Conservation (phyloP, 225 moss, liverwort and hornwort species). For the Straminergon stramineum region DNA sequence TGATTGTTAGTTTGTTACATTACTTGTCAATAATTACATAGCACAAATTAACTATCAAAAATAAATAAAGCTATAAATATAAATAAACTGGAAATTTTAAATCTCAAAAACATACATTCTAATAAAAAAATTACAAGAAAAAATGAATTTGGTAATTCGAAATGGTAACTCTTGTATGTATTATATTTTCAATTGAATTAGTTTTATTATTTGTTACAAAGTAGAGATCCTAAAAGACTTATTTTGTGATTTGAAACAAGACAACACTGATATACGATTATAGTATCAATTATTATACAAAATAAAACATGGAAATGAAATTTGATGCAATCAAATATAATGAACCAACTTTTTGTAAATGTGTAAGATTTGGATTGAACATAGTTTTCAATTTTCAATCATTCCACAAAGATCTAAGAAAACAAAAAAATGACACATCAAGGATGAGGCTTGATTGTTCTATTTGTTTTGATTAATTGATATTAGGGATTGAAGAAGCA, state of each 20-base stretch:
- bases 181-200: neutral
- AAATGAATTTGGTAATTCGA: neutral
- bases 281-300: neutral
- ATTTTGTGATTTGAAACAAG: neutral
- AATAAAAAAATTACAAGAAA: neutral
- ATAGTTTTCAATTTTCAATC: neutral
- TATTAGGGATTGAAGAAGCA: neutral
- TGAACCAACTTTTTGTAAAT: neutral
- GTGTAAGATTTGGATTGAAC: neutral
- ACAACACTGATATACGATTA: no score
- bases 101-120: fast-evolving
- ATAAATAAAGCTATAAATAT: no score
- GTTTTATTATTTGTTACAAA: neutral
- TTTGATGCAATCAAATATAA: neutral
- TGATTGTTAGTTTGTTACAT: no score
- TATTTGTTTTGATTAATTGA: neutral
- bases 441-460: neutral
- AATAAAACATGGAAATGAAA: neutral
- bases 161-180: neutral
- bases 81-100: fast-evolving
- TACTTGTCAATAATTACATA: neutral
- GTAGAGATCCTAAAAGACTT: neutral
- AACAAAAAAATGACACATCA: neutral
- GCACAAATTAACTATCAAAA: neutral
- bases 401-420: neutral